A percentile compares a stretch with the other conserved stretches of the same genome.
These are phyloP conservation scores for Beauveria varroae DNA, from an alignment of 2,329 filamentous ascomycete genomes.

Conservation along the genomic window DNA sequence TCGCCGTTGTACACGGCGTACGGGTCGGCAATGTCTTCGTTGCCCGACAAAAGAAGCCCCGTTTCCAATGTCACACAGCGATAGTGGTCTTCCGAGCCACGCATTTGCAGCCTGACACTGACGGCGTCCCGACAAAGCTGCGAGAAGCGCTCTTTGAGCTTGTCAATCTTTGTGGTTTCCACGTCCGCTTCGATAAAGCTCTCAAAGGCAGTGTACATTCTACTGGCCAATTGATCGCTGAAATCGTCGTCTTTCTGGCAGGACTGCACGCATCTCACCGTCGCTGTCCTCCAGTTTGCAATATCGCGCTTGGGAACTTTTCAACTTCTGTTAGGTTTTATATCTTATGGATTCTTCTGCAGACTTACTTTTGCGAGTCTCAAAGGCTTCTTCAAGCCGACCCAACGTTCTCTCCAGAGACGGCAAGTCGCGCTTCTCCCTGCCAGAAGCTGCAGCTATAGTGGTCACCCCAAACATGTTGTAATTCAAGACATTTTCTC, in stretches of 20 bases:
- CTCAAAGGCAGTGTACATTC: neutral
- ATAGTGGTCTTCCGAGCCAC: neutral
- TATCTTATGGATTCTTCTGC: fast-evolving
- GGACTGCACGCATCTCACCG: neutral
- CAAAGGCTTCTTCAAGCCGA: neutral
- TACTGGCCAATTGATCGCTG: neutral
- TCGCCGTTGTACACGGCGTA: neutral
- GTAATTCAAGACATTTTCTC: neutral
- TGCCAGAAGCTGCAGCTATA: neutral
- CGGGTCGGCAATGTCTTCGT: neutral
- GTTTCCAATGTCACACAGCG: neutral
- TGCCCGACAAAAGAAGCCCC: neutral
- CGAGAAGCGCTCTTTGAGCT: neutral
- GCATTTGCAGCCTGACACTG: neutral
- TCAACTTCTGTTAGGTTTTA: neutral
- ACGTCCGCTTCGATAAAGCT: neutral
- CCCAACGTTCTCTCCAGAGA: neutral
- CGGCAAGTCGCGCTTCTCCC: neutral
- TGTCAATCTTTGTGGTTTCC: neutral
- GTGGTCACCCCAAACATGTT: neutral
- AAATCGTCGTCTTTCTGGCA: neutral
- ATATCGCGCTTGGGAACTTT: neutral
- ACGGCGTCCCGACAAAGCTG: neutral
- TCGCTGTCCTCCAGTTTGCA: neutral
- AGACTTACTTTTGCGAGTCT: neutral